Evolutionary conservation across 352 stramenopile genomes (phyloP), one percentile per base, ranked within the genome.

Genomic region (Phytopythium cucurbitacearum): DNA sequence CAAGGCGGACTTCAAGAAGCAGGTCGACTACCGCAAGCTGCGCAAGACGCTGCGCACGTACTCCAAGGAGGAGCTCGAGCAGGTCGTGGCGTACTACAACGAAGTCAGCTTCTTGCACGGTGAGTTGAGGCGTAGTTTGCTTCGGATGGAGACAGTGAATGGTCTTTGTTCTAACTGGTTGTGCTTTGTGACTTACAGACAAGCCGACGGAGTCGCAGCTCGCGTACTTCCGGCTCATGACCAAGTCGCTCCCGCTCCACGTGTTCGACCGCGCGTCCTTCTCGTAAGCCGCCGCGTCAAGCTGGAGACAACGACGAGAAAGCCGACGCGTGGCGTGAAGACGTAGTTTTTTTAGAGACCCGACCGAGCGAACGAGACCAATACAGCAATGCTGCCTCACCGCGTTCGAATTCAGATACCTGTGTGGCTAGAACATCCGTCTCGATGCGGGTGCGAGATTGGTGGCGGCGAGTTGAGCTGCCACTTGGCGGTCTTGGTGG

Each of bases 201-300:
- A 82, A 88, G 59, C 78, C 75, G 40, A 85, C 70, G 32, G 76
- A 84, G 21, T 76, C 73, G 61, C 58, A 91, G 67, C 48, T 90
- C 45, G 82, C 82, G 39, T 89, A 90, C 69, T 93, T 93, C 57
- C 78, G 80, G 48, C 72, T 93, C 49, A 93, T 93, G 82, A 93
- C 82, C 63, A 93, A 93, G 69, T 69, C 76, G 46, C 71, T 90
- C 52, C 82, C 80, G 50, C 73, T 89, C 11, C 71, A 80, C 64
- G 82, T 93, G 39, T 89, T 87, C 51, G 82, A 93, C 63, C 82
- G 82, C 62, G 82, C 82, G 62, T 91, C 82, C 55, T 90, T 91
- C 62, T 85, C 76, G 65, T 93, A 93, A 57, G 67, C 62, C 8
- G 43, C 21, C 21, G 21, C 21, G 21, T 28, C 21, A 28, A 28